A percentile compares a stretch with the other conserved stretches of the same genome.
phyloP scores from a whole-genome alignment of 768 basidiomycete species.

The Lentinula guzmanii region DNA sequence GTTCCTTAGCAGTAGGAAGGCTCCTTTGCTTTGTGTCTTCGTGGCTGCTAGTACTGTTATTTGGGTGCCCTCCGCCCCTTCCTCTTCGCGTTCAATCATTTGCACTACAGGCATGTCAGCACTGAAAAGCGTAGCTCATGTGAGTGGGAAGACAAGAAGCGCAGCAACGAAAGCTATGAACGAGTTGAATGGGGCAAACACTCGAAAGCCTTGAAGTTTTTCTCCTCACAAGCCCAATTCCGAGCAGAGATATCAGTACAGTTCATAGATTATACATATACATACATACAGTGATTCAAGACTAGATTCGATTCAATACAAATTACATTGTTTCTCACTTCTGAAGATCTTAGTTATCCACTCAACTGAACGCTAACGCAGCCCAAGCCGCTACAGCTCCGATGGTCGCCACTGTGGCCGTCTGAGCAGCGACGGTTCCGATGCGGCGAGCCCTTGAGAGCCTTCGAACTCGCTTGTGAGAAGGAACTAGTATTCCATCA shows the following conservation, averaged over 20 bases:
- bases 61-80: neutral
- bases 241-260: neutral
- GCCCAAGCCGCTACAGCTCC: constrained; percentile 73
- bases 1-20: neutral
- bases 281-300: neutral
- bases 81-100: too few relatives aligned
- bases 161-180: too few relatives aligned
- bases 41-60: neutral
- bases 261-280: neutral
- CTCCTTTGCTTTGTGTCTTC: neutral
- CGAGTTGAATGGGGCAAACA: too few relatives aligned
- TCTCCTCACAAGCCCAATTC: too few relatives aligned
- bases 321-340: neutral
- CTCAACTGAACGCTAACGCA: constrained; percentile 57
- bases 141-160: too few relatives aligned
- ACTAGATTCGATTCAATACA: neutral
- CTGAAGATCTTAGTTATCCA: neutral
- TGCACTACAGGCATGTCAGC: too few relatives aligned
- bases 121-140: too few relatives aligned
- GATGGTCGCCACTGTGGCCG: constrained; percentile 55
- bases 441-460: constrained; percentile 34
- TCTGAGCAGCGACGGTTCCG: constrained; percentile 42
- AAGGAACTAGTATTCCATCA: neutral
- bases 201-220: too few relatives aligned
- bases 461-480: neutral